phyloP scores from a whole-genome alignment of 75 land plant species.

The Selaginella tamariscina region DNA sequence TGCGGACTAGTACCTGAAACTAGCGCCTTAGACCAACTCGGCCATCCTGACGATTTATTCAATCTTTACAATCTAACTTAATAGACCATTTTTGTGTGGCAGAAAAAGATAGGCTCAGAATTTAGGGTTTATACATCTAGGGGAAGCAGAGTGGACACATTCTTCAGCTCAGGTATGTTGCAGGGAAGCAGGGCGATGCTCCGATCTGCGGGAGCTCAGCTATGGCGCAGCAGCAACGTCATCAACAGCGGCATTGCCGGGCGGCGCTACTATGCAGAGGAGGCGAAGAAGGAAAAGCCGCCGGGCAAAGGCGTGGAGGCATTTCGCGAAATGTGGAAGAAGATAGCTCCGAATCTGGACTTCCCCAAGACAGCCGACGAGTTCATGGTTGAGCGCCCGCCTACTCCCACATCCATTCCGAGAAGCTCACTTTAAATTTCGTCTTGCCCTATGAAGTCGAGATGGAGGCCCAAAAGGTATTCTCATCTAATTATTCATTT shows the following conservation, averaged over 20 bases:
- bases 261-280: constrained; percentile 16
- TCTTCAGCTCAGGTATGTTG: background rate
- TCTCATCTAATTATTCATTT: no score
- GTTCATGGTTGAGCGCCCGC: constrained; percentile 64
- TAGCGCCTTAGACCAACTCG: constrained; percentile 15
- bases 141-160: background rate
- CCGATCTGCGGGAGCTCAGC: background rate
- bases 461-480: constrained; percentile 52
- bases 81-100: no score
- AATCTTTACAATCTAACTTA: no score
- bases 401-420: constrained; percentile 52
- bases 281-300: constrained; percentile 13
- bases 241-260: background rate
- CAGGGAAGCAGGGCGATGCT: background rate
- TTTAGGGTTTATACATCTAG: background rate
- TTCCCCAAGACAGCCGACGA: constrained; percentile 58
- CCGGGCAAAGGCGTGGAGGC: constrained; percentile 23
- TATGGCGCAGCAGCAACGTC: background rate
- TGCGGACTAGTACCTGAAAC: constrained; percentile 10
- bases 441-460: constrained; percentile 57
- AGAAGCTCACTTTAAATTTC: constrained; percentile 85
- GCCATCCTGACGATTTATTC: constrained; percentile 5
- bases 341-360: constrained; percentile 46
- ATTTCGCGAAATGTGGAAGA: constrained; percentile 54
- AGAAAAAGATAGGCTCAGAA: no score